Base-by-base conservation (phyloP, 352 stramenopile species). In the Nothophytophthora sp. region DNA sequence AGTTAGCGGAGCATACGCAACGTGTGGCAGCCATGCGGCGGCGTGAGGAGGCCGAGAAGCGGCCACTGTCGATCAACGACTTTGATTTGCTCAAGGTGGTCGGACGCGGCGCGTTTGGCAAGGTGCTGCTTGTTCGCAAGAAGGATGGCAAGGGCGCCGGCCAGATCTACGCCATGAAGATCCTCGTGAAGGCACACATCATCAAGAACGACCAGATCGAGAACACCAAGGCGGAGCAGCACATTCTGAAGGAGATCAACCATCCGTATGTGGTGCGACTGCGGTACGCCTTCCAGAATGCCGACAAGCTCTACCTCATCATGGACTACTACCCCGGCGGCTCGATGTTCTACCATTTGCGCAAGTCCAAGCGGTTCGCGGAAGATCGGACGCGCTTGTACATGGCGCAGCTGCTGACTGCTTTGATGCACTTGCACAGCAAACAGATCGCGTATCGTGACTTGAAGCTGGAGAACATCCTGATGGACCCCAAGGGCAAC, bases 81-180 rank as follows among this genome's bases (percentile, higher is more conserved):
- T 98, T 98, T 62, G 88, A 98, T 50, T 53, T 98, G 27, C 72
- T 98, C 22, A 98, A 98, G 58, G 92, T 98, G 9, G 88, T 99
- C 10, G 95, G 95, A 13, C 96, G 96, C 39, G 95, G 95, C 36
- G 89, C 91, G 2, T 99, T 98, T 44, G 95, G 95, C 27, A 99
- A 99, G 66, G 92, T 98, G 29, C 71, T 98, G 55, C 61, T 98
- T 5, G 95, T 98, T 13, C 78, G 91, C 27, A 97, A 97, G 69
- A 97, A 97, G 47, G 78, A 85, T 2, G 87, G 86, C 32, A 93
- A 95, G 50, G 79, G 94, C 46, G 67, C 66, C 2, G 86, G 86
- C 6, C 62, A 86, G 39, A 96, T 97, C 54, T 98, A 96, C 61
- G 92, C 92, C 27, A 97, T 98, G 90, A 98, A 98, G 67, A 96